phyloP scores from a whole-genome alignment of 2,329 filamentous ascomycete genomes.

The Hymenoscyphus repandus region DNA sequence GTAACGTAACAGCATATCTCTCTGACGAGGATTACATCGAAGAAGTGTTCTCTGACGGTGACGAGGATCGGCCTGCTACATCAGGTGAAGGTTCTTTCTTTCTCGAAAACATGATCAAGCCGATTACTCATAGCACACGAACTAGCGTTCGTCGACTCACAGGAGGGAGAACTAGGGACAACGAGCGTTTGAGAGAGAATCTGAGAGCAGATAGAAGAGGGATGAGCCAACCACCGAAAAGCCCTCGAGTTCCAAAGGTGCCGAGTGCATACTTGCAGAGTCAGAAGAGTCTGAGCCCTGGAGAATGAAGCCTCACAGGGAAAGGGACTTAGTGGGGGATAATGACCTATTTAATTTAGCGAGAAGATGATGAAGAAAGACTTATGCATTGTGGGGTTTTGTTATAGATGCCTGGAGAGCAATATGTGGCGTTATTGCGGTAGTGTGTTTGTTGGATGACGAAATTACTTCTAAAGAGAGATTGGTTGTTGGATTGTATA shows the following conservation, averaged over 20 bases:
- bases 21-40: slow-evolving; percentile 74
- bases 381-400: neutral
- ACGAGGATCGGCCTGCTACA: slow-evolving; percentile 42
- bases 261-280: slow-evolving; percentile 26
- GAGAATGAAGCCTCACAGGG: slow-evolving; percentile 6
- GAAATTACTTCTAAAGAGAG: neutral
- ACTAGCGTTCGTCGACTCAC: slow-evolving; percentile 58
- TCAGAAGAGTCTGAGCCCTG: slow-evolving; percentile 17
- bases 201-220: slow-evolving; percentile 27
- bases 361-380: neutral
- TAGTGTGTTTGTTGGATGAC: neutral
- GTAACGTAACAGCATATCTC: slow-evolving; percentile 54
- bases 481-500: neutral
- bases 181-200: slow-evolving; percentile 28
- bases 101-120: slow-evolving; percentile 57
- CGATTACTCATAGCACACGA: slow-evolving; percentile 50
- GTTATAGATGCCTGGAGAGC: neutral
- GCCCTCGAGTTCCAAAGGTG: slow-evolving; percentile 30
- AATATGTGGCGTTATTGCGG: neutral
- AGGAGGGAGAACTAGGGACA: slow-evolving; percentile 40
- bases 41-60: slow-evolving; percentile 74
- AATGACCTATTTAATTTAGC: neutral
- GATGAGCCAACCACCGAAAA: slow-evolving; percentile 26
- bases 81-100: slow-evolving; percentile 42
- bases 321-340: neutral